A percentile compares a stretch with the other conserved stretches of the same genome.
Conservation (phyloP, 805 yeast species). For the Wickerhamiella allomyrinae region DNA sequence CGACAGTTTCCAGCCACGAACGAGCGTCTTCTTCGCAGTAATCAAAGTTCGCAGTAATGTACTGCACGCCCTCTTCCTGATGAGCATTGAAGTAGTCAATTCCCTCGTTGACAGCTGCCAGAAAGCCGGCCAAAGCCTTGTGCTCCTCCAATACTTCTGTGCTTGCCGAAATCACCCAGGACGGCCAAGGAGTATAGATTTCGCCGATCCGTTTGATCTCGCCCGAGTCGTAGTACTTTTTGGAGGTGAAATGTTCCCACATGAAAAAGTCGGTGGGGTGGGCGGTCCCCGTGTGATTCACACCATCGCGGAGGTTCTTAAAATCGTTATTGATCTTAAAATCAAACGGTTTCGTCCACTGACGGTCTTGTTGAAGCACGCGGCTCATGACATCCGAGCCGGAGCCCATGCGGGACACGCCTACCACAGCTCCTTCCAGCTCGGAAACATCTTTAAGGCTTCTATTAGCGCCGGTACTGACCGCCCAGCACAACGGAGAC, state of each 20-base stretch:
- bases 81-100: slow-evolving; percentile 47
- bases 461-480: slow-evolving; percentile 59
- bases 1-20: slow-evolving; percentile 70
- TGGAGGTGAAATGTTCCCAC: slow-evolving; percentile 93
- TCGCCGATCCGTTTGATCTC: slow-evolving; percentile 78
- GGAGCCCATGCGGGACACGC: slow-evolving; percentile 76
- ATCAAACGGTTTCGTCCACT: slow-evolving; percentile 31
- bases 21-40: slow-evolving; percentile 64
- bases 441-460: slow-evolving; percentile 29
- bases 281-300: slow-evolving; percentile 38
- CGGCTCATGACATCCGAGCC: slow-evolving; percentile 88
- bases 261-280: slow-evolving; percentile 64
- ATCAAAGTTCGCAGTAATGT: slow-evolving; percentile 55
- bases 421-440: slow-evolving; percentile 49
- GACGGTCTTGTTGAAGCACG: slow-evolving; percentile 53
- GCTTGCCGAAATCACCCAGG: slow-evolving; percentile 66
- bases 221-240: slow-evolving; percentile 62
- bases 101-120: slow-evolving; percentile 49
- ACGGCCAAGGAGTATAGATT: slow-evolving; percentile 92
- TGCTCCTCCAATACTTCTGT: slow-evolving; percentile 26
- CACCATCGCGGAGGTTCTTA: slow-evolving; percentile 65
- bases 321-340: slow-evolving; percentile 54
- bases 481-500: slow-evolving; percentile 83
- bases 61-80: slow-evolving; percentile 48
- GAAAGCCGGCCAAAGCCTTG: slow-evolving; percentile 28